Percentiles rank a stretch among this genome's conserved stretches.
Evolutionary conservation across 2,329 filamentous ascomycete genomes (phyloP).

Genomic region (Diaporthe longicolla): DNA sequence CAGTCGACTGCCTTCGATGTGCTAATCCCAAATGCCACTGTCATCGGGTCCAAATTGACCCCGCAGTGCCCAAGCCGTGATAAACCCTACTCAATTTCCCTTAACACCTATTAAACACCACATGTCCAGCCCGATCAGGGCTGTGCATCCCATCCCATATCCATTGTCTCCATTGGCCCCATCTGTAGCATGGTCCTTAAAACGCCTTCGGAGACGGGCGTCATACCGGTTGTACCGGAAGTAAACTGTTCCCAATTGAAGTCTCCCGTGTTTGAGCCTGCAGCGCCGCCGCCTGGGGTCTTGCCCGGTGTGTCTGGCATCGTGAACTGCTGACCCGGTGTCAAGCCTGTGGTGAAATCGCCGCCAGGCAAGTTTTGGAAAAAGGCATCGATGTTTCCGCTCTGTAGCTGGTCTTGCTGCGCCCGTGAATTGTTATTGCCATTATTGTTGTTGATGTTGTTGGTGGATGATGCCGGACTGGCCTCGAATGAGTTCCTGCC

Average conservation of each 20-base stretch:
- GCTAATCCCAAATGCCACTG: background rate
- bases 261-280: constrained; percentile 42
- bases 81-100: background rate
- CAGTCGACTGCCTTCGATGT: background rate
- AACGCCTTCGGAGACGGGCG: constrained; percentile 70
- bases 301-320: constrained; percentile 55
- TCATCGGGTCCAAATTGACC: background rate
- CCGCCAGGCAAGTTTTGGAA: constrained; percentile 54
- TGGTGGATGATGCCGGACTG: constrained; percentile 64
- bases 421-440: constrained; percentile 52
- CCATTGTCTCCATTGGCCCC: constrained; percentile 73
- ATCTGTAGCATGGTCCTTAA: constrained; percentile 71
- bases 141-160: constrained; percentile 61
- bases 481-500: constrained; percentile 64
- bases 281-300: constrained; percentile 40
- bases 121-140: constrained; percentile 38
- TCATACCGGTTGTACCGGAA: constrained; percentile 61
- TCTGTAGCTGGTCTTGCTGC: constrained; percentile 47
- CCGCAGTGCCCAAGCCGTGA: background rate
- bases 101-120: background rate
- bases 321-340: constrained; percentile 52
- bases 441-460: constrained; percentile 41
- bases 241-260: constrained; percentile 53
- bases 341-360: constrained; percentile 56
- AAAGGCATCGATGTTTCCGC: constrained; percentile 54